phyloP scores from a whole-genome alignment of 2,329 filamentous ascomycete genomes.

The Aspergillus melleus region DNA sequence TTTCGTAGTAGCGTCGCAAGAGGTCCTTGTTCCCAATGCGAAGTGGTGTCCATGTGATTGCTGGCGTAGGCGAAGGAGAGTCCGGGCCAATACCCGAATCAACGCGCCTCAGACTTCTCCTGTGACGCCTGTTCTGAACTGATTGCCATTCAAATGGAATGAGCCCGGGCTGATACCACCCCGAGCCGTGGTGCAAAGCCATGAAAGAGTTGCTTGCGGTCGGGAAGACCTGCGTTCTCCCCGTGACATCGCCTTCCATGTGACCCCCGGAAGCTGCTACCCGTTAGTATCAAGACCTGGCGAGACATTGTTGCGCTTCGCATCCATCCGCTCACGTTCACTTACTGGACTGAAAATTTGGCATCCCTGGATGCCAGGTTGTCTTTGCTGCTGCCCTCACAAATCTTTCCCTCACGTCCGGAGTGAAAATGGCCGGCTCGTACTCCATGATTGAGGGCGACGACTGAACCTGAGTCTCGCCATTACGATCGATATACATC shows the following conservation, averaged over 20 bases:
- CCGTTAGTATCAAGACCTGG: background rate
- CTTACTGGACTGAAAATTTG: slow-evolving; percentile 28
- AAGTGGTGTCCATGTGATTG: slow-evolving; percentile 26
- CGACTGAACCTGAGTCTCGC: slow-evolving; percentile 31
- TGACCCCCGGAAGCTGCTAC: slow-evolving; percentile 10
- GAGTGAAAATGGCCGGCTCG: slow-evolving; percentile 35
- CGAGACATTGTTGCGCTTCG: background rate
- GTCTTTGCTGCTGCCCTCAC: slow-evolving; percentile 26
- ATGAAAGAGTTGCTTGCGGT: slow-evolving; percentile 9
- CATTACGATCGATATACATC: slow-evolving; percentile 37
- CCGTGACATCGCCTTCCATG: slow-evolving; percentile 13
- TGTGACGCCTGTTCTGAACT: slow-evolving; percentile 27
- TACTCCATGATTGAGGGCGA: slow-evolving; percentile 36
- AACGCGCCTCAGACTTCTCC: slow-evolving; percentile 22
- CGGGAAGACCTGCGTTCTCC: slow-evolving; percentile 8
- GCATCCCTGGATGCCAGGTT: slow-evolving; percentile 20
- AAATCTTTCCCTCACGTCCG: slow-evolving; percentile 37
- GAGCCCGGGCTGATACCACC: slow-evolving; percentile 30
- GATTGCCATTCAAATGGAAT: slow-evolving; percentile 36
- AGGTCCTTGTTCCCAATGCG: slow-evolving; percentile 29
- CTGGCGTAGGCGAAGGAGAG: slow-evolving; percentile 21
- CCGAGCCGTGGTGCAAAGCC: slow-evolving; percentile 14
- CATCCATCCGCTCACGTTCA: background rate
- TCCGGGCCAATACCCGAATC: slow-evolving; percentile 15
- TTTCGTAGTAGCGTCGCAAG: slow-evolving; percentile 37